A percentile compares a stretch with the other conserved stretches of the same genome.
These are phyloP conservation scores for Venturia aucupariae DNA, from an alignment of 2,329 filamentous ascomycete genomes.

Conservation along the genomic window DNA sequence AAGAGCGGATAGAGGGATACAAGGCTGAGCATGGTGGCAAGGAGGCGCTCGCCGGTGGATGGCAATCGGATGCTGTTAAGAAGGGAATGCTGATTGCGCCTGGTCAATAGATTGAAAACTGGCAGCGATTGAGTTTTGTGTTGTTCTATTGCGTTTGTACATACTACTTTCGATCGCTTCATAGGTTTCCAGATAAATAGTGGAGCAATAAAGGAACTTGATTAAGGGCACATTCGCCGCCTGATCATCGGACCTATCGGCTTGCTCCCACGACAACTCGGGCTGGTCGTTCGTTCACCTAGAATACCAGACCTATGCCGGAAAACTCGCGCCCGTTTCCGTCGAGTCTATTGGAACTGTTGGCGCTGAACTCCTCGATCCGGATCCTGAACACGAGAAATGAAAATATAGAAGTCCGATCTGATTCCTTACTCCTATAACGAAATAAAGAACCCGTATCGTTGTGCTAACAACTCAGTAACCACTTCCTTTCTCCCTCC, in stretches of 20 bases:
- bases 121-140: background rate
- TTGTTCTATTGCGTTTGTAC: background rate
- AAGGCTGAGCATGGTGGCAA: constrained; percentile 59
- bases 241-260: background rate
- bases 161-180: constrained; percentile 3
- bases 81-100: constrained; percentile 81
- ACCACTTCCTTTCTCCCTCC: too few species aligned
- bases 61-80: constrained; percentile 63
- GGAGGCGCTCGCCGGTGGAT: constrained; percentile 73
- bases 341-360: too few species aligned
- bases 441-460: too few species aligned
- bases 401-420: too few species aligned
- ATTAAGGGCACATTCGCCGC: background rate
- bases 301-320: too few species aligned
- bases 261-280: background rate
- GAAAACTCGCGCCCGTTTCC: too few species aligned
- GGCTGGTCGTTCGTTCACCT: too few species aligned
- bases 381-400: too few species aligned
- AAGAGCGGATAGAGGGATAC: constrained; percentile 80
- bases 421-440: too few species aligned
- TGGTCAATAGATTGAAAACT: constrained; percentile 56
- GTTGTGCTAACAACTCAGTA: too few species aligned
- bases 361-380: too few species aligned
- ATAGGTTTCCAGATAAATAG: background rate
- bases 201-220: background rate